These are phyloP conservation scores for Ophiostoma piceae DNA, from an alignment of 2,329 filamentous ascomycete species.

Conservation along the genomic window DNA sequence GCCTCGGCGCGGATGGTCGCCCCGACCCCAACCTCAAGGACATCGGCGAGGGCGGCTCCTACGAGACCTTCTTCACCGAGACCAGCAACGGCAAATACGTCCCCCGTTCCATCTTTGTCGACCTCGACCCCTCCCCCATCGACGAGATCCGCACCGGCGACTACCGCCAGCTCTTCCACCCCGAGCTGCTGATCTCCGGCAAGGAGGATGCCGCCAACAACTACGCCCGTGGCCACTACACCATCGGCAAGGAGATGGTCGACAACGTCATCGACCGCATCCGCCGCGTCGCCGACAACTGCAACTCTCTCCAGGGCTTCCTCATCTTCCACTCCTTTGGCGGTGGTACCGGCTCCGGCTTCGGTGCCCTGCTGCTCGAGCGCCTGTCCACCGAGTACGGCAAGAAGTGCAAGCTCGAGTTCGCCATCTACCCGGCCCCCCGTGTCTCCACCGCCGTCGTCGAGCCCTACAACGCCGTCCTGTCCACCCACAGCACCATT, in stretches of 20 bases:
- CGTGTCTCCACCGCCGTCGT: conserved; percentile 66
- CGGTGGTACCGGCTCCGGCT: conserved; percentile 67
- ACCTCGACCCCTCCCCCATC: conserved; percentile 66
- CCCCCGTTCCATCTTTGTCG: conserved; percentile 66
- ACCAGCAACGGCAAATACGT: conserved; percentile 67
- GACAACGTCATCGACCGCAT: conserved; percentile 65
- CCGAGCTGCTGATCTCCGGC: conserved; percentile 65
- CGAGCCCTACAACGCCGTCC: conserved; percentile 68
- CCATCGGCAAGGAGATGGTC: conserved; percentile 71
- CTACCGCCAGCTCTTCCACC: conserved; percentile 67
- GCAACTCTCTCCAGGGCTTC: conserved; percentile 67
- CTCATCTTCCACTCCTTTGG: conserved; percentile 71
- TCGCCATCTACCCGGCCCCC: conserved; percentile 66
- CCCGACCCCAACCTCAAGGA: conserved; percentile 58
- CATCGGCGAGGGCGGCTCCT: conserved; percentile 57
- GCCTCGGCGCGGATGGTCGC: conserved; percentile 59
- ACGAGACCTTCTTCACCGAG: conserved; percentile 70
- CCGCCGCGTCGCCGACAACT: conserved; percentile 66
- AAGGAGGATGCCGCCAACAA: conserved; percentile 76
- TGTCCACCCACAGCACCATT: conserved; percentile 69
- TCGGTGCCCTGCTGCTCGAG: conserved; percentile 66
- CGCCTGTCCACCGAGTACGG: conserved; percentile 67
- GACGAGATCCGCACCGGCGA: conserved; percentile 66
- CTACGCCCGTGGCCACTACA: conserved; percentile 72
- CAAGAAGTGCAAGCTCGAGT: conserved; percentile 74